These are phyloP conservation scores for Gynochthodes officinalis DNA, from an alignment of 257 asterid genomes.

Conservation along the genomic window DNA sequence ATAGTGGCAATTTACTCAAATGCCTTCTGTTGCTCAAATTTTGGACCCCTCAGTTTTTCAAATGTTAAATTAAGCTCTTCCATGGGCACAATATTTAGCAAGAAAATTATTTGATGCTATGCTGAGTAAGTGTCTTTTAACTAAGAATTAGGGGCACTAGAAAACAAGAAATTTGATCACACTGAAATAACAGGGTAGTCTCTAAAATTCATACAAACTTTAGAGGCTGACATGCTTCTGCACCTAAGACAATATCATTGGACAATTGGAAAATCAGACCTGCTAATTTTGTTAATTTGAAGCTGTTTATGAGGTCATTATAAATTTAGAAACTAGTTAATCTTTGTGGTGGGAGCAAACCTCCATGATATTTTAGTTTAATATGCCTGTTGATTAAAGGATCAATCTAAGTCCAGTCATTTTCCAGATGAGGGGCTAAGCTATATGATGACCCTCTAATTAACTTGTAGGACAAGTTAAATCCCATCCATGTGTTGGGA, in stretches of 20 bases:
- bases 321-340: neutral
- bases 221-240: neutral
- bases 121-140: neutral
- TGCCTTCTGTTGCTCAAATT: neutral
- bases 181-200: neutral
- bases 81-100: neutral
- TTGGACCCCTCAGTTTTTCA: neutral
- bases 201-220: neutral
- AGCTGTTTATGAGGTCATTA: neutral
- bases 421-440: neutral
- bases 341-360: neutral
- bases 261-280: neutral
- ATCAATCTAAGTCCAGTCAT: neutral
- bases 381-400: neutral
- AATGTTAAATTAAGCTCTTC: neutral
- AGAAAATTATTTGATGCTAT: neutral
- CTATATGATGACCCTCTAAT: neutral
- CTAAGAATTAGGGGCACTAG: neutral
- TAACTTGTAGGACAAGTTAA: neutral
- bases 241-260: neutral
- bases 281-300: neutral
- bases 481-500: neutral
- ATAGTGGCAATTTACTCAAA: neutral
- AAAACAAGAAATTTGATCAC: neutral
- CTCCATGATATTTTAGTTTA: neutral